Percentiles rank a stretch among this genome's conserved stretches.
Conservation (phyloP, 1,284 basidiomycete species). For the Ustilago nuda region DNA sequence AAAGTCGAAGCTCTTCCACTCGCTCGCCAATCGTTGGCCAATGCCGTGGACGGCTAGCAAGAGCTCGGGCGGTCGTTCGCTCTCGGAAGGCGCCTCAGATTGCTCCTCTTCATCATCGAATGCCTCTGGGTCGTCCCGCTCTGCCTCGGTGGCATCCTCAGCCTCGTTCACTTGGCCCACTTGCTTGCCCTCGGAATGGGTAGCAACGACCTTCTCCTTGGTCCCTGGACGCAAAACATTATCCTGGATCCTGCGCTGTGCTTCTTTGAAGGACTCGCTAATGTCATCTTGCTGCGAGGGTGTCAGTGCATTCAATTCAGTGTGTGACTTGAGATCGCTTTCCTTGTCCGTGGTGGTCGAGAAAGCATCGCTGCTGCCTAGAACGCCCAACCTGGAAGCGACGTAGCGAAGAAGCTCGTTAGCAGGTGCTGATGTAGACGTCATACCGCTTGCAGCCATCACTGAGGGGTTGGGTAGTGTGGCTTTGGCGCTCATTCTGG, state of each 20-base stretch:
- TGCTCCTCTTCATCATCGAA: conserved; percentile 51
- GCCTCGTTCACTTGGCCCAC: conserved; percentile 18
- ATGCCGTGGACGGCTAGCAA: conserved; percentile 61
- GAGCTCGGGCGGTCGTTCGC: conserved; percentile 42
- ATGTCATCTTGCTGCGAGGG: conserved; percentile 39
- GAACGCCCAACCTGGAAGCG: conserved; percentile 40
- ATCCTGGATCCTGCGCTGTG: conserved; percentile 39
- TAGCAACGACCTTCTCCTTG: not conserved
- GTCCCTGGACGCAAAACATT: conserved; percentile 25
- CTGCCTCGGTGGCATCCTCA: conserved; percentile 18
- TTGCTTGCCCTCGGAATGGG: not conserved
- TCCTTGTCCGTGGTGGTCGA: conserved; percentile 12
- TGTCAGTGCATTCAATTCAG: conserved; percentile 23
- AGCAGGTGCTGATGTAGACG: conserved; percentile 35
- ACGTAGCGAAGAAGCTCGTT: conserved; percentile 53
- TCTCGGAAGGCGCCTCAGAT: conserved; percentile 22
- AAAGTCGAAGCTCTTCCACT: conserved; percentile 56
- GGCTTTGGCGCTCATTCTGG: conserved; percentile 27
- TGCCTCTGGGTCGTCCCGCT: conserved; percentile 49
- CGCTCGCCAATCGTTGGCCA: conserved; percentile 59
- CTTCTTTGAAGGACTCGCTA: conserved; percentile 51
- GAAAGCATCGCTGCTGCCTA: conserved; percentile 17
- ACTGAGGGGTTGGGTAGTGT: conserved; percentile 32
- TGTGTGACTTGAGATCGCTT: conserved; percentile 17
- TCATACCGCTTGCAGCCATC: conserved; percentile 28